Conservation (phyloP, 2,329 filamentous ascomycete species). For the Phialophora tarda region DNA sequence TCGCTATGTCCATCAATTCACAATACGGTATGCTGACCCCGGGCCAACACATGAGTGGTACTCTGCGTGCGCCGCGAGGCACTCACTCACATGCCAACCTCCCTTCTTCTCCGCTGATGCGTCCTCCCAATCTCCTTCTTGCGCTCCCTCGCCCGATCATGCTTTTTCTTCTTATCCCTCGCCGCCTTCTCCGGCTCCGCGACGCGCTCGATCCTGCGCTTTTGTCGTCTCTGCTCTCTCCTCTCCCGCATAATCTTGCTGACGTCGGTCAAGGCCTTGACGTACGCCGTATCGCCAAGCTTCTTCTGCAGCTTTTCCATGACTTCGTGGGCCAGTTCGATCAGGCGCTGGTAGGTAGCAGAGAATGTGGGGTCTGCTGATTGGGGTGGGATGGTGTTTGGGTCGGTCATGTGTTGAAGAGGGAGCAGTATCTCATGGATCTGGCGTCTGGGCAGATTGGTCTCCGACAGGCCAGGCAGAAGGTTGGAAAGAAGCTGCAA, state of each 20-base stretch:
- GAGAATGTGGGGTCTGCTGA: slow-evolving; percentile 74
- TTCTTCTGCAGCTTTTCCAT: slow-evolving; percentile 85
- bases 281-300: slow-evolving; percentile 79
- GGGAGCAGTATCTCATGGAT: slow-evolving; percentile 69
- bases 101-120: slow-evolving; percentile 65
- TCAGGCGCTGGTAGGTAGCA: slow-evolving; percentile 71
- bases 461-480: slow-evolving; percentile 63
- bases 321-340: slow-evolving; percentile 73
- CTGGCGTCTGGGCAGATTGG: slow-evolving; percentile 62
- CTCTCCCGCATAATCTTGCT: slow-evolving; percentile 73
- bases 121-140: slow-evolving; percentile 75
- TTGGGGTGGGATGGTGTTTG: slow-evolving; percentile 51
- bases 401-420: slow-evolving; percentile 83
- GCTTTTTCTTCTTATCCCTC: slow-evolving; percentile 78
- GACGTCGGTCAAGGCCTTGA: slow-evolving; percentile 73
- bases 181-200: slow-evolving; percentile 78
- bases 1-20: slow-evolving; percentile 4
- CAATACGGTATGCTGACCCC: not conserved
- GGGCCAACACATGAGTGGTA: not conserved
- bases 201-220: slow-evolving; percentile 88
- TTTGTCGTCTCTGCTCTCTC: slow-evolving; percentile 75
- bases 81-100: slow-evolving; percentile 38
- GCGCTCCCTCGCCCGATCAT: slow-evolving; percentile 81
- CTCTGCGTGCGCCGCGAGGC: not conserved
- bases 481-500: slow-evolving; percentile 76